Percentiles rank a stretch among this genome's conserved stretches.
Evolutionary conservation across 2,329 filamentous ascomycete species (phyloP).

Genomic region (Talaromyces verruculosus): DNA sequence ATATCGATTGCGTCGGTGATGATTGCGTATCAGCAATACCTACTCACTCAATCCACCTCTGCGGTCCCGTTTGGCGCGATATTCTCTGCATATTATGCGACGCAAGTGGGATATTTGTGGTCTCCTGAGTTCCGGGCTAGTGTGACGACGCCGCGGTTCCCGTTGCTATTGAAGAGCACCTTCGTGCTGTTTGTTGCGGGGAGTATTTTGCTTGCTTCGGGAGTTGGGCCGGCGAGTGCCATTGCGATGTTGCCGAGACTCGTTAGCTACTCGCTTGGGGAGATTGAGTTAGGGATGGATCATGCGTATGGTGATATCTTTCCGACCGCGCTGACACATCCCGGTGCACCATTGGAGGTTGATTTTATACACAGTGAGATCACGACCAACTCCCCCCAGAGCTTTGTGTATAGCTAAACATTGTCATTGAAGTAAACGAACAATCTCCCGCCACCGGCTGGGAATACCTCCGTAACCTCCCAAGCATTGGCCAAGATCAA

Average conservation of each 20-base stretch:
- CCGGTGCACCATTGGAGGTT: background rate
- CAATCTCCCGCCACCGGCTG: slow-evolving; percentile 6
- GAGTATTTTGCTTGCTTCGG: slow-evolving; percentile 20
- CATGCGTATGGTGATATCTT: slow-evolving; percentile 1
- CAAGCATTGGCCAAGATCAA: slow-evolving; percentile 7
- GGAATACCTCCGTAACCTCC: slow-evolving; percentile 11
- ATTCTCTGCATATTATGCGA: slow-evolving; percentile 19
- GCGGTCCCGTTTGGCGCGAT: slow-evolving; percentile 19
- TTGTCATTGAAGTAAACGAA: background rate
- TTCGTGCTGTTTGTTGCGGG: slow-evolving; percentile 19
- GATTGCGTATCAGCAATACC: slow-evolving; percentile 9
- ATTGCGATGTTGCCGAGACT: slow-evolving; percentile 21
- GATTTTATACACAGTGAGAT: background rate
- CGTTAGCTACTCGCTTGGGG: slow-evolving; percentile 12
- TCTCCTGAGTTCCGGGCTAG: slow-evolving; percentile 20
- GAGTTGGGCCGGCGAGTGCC: slow-evolving; percentile 20
- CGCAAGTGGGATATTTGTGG: slow-evolving; percentile 12
- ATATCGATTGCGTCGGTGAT: slow-evolving; percentile 3
- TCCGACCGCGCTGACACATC: background rate
- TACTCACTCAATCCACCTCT: slow-evolving; percentile 1
- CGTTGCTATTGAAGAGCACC: slow-evolving; percentile 7
- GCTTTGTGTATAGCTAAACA: background rate
- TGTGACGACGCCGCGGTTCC: background rate
- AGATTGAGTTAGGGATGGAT: slow-evolving; percentile 12
- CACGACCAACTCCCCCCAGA: background rate